Conservation (phyloP, 768 basidiomycete species). For the Psilocybe cyanescens region DNA sequence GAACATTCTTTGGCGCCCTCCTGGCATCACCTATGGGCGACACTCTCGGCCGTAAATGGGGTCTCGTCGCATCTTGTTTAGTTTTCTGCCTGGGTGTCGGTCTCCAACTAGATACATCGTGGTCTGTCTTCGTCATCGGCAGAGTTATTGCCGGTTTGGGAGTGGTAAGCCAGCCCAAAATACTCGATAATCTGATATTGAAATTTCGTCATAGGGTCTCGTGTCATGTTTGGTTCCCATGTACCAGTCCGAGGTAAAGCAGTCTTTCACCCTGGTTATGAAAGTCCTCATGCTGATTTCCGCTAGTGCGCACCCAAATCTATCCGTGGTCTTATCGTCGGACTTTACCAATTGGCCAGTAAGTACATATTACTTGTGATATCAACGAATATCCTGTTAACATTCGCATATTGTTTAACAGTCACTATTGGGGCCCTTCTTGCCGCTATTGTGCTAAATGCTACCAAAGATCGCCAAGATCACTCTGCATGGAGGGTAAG, state of each 20-base stretch:
- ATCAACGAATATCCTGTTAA: neutral
- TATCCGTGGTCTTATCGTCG: slow-evolving; percentile 74
- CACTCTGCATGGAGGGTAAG: slow-evolving; percentile 42
- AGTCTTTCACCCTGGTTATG: neutral
- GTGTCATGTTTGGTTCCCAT: slow-evolving; percentile 64
- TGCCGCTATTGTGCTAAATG: slow-evolving; percentile 67
- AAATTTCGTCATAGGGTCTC: slow-evolving; percentile 42
- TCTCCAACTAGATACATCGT: slow-evolving; percentile 58
- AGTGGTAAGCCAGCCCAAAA: slow-evolving; percentile 38
- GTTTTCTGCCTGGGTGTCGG: slow-evolving; percentile 66
- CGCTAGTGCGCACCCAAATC: slow-evolving; percentile 62
- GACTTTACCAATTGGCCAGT: slow-evolving; percentile 67
- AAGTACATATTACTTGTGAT: slow-evolving; percentile 1
- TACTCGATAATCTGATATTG: neutral
- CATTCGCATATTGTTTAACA: neutral
- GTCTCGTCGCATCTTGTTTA: slow-evolving; percentile 63
- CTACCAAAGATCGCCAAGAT: slow-evolving; percentile 58
- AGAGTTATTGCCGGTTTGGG: slow-evolving; percentile 73
- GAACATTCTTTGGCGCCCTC: slow-evolving; percentile 82
- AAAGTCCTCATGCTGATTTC: neutral
- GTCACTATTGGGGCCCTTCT: slow-evolving; percentile 76
- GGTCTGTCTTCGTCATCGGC: slow-evolving; percentile 26
- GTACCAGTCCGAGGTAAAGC: slow-evolving; percentile 43
- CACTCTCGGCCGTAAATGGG: slow-evolving; percentile 52
- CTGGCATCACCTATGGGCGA: slow-evolving; percentile 42